Percentiles rank a stretch among this genome's conserved stretches.
Evolutionary conservation across 768 basidiomycete species (phyloP).

Genomic region (Pholiota molesta): DNA sequence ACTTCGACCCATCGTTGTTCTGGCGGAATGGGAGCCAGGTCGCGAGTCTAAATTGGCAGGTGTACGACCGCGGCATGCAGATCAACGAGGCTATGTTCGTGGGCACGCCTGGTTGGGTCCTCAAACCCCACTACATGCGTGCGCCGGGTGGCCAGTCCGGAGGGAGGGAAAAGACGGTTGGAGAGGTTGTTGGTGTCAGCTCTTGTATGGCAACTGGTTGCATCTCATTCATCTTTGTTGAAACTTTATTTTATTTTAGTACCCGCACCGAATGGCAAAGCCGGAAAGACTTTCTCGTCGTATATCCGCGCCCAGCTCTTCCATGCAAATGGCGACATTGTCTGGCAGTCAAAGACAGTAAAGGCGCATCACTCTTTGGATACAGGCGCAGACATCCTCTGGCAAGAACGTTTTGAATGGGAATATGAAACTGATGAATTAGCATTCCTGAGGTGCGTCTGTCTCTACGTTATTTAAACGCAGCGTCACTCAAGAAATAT

Average conservation of each 20-base stretch:
- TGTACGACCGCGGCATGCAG: conserved; percentile 59
- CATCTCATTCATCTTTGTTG: background rate
- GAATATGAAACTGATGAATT: conserved; percentile 52
- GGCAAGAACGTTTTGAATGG: conserved; percentile 51
- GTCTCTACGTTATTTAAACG: background rate
- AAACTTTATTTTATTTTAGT: conserved; percentile 32
- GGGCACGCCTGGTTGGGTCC: conserved; percentile 57
- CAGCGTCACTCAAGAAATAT: too few species aligned
- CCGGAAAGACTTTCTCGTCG: conserved; percentile 40
- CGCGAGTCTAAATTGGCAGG: conserved; percentile 64
- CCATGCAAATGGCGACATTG: conserved; percentile 37
- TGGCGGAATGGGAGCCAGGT: conserved; percentile 64
- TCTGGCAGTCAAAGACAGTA: conserved; percentile 46
- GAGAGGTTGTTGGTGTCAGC: conserved; percentile 46
- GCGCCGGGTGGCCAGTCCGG: background rate
- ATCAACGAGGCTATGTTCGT: conserved; percentile 67
- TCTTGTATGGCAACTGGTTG: conserved; percentile 30
- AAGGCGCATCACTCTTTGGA: conserved; percentile 35
- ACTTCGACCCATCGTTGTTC: conserved; percentile 52
- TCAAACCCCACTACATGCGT: conserved; percentile 43
- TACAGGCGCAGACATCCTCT: conserved; percentile 41
- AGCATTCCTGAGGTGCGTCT: conserved; percentile 51
- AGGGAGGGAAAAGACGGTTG: conserved; percentile 15
- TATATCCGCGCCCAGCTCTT: conserved; percentile 52
- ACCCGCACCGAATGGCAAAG: conserved; percentile 43